Conservation (phyloP, 2,329 filamentous ascomycete genomes). For the Coleophoma crateriformis region DNA sequence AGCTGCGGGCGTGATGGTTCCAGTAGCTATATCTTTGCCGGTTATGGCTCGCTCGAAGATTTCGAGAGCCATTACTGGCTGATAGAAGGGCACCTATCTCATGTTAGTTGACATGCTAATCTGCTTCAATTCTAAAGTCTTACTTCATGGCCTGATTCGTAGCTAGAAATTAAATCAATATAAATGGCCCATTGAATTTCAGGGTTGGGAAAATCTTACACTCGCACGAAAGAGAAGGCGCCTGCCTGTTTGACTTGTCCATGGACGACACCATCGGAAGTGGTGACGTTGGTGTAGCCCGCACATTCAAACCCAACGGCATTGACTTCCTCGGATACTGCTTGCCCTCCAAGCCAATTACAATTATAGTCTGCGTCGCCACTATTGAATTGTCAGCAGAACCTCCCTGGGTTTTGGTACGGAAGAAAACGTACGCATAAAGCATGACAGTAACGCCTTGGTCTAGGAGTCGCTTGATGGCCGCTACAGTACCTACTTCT, state of each 20-base stretch:
- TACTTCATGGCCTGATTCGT: slow-evolving; percentile 41
- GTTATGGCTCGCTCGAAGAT: slow-evolving; percentile 46
- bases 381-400: slow-evolving; percentile 27
- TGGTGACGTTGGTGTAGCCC: slow-evolving; percentile 65
- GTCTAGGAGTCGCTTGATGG: slow-evolving; percentile 53
- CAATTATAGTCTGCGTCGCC: slow-evolving; percentile 52
- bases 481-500: slow-evolving; percentile 38
- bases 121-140: slow-evolving; percentile 33
- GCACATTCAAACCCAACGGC: slow-evolving; percentile 45
- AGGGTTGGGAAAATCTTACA: slow-evolving; percentile 45
- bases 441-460: slow-evolving; percentile 62
- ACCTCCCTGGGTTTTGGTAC: slow-evolving; percentile 36
- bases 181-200: slow-evolving; percentile 14
- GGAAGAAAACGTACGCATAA: slow-evolving; percentile 49
- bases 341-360: slow-evolving; percentile 68
- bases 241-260: slow-evolving; percentile 71
- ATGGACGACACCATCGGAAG: slow-evolving; percentile 57
- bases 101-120: slow-evolving; percentile 18
- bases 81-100: slow-evolving; percentile 43
- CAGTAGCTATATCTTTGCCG: slow-evolving; percentile 41
- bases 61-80: slow-evolving; percentile 43
- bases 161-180: slow-evolving; percentile 34
- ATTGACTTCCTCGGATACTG: slow-evolving; percentile 54
- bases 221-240: slow-evolving; percentile 60
- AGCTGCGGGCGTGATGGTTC: slow-evolving; percentile 41